A percentile compares a stretch with the other conserved stretches of the same genome.
These are phyloP conservation scores for Lachancea sp. DNA, from an alignment of 805 yeast species.

Conservation along the genomic window DNA sequence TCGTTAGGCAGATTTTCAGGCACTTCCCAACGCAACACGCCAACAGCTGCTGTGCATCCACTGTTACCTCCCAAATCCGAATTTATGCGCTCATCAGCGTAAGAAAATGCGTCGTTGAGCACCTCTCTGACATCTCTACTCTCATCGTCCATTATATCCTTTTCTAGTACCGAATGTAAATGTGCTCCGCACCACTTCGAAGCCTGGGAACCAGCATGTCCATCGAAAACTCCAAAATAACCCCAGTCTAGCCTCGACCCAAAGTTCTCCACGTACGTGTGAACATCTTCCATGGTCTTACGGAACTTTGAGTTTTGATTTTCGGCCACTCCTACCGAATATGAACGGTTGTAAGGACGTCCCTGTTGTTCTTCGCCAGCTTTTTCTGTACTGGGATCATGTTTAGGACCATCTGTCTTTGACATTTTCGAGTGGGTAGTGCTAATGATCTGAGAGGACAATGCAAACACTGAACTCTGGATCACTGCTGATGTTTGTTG, in stretches of 20 bases:
- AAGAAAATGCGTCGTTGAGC: slow-evolving; percentile 60
- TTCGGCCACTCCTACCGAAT: slow-evolving; percentile 86
- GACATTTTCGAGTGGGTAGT: slow-evolving; percentile 1
- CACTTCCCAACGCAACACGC: slow-evolving; percentile 78
- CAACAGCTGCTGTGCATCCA: slow-evolving; percentile 95
- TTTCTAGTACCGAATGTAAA: slow-evolving; percentile 63
- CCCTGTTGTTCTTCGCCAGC: not conserved
- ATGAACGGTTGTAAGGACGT: slow-evolving; percentile 45
- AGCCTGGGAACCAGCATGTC: slow-evolving; percentile 91
- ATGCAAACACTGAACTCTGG: not conserved
- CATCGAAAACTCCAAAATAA: slow-evolving; percentile 91
- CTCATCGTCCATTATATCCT: slow-evolving; percentile 45
- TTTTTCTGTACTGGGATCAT: not conserved
- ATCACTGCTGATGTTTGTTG: no score
- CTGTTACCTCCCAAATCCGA: slow-evolving; percentile 61
- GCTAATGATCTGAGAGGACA: not conserved
- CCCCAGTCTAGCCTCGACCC: slow-evolving; percentile 92
- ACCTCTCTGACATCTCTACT: slow-evolving; percentile 55
- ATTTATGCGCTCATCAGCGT: slow-evolving; percentile 66
- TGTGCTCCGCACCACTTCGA: slow-evolving; percentile 94
- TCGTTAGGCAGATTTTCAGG: slow-evolving; percentile 27
- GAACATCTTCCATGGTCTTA: slow-evolving; percentile 93
- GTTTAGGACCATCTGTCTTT: not conserved
- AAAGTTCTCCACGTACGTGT: slow-evolving; percentile 85
- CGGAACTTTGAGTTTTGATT: slow-evolving; percentile 76